Evolutionary conservation across 768 basidiomycete genomes (phyloP), one percentile per base, ranked within the genome.

Genomic region (Ephemerocybe angulata): DNA sequence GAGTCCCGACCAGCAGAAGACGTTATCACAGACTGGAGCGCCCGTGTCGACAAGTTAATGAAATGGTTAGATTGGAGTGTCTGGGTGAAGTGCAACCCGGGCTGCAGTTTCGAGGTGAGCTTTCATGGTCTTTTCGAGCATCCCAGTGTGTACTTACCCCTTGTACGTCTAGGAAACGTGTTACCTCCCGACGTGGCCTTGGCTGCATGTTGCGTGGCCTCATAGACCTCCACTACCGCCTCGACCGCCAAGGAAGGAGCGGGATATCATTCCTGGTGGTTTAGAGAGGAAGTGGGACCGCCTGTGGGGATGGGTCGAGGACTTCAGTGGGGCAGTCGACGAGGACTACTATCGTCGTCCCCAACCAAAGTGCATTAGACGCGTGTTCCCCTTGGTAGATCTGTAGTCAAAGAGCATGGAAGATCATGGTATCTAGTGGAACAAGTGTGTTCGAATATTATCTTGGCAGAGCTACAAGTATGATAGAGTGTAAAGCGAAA

Each of bases 31-130:
- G 33, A 21, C 68, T 72, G 40, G 40, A 21, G 19, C 19, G 11
- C 19, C 6, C 40, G 40, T 2, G 50, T 79, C 17, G 57, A 65
- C 4, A 58, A 47, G 2, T 58, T 83, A 21, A 77, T 82, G 73
- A 43, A 40, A 0, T 82, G 81, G 81, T 63, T 83, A 0, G 81
- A 77, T 56, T 83, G 81, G 81, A 72, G 65, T 38, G 62, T 71
- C 7, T 83, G 81, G 80, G 58, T 74, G 2, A 76, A 66, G 40
- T 82, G 81, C 46, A 63, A 61, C 3, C 79, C 80, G 22, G 70
- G 61, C 1, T 83, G 82, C 64, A 61, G 60, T 8, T 63, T 65
- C 27, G 74, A 80, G 68, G 80, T 81, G 41, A 3, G 73, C 68
- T 37, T 5, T 27, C 33, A 52, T 24, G 29, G 41, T 47, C 7